A percentile compares a stretch with the other conserved stretches of the same genome.
phyloP scores from a whole-genome alignment of 352 stramenopile genomes.

The Phytophthora colocasiae region DNA sequence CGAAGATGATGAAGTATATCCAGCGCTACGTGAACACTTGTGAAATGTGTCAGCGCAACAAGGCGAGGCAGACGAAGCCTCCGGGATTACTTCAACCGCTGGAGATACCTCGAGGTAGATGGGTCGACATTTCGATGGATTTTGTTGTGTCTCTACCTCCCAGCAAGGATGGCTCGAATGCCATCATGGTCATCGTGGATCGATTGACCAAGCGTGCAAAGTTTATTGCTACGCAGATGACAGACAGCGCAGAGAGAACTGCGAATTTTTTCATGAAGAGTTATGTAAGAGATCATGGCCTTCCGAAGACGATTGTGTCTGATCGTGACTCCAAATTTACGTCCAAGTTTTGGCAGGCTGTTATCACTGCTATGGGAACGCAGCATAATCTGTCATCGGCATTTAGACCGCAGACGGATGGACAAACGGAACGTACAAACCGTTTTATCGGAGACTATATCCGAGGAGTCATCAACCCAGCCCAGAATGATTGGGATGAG shows the following conservation, averaged over 20 bases:
- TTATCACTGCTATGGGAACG: not conserved
- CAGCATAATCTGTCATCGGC: slow-evolving; percentile 5
- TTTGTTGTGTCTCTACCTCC: not conserved
- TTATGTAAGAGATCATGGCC: slow-evolving; percentile 11
- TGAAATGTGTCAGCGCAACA: slow-evolving; percentile 21
- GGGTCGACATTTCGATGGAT: slow-evolving; percentile 1
- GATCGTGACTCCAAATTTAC: slow-evolving; percentile 10
- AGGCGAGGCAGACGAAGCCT: not conserved
- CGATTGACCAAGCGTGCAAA: not conserved
- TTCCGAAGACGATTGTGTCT: slow-evolving; percentile 8
- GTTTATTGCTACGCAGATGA: not conserved
- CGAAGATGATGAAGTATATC: slow-evolving; percentile 21
- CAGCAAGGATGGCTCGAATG: not conserved
- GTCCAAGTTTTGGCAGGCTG: slow-evolving; percentile 7
- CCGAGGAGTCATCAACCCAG: slow-evolving; percentile 10
- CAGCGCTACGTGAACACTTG: slow-evolving; percentile 26
- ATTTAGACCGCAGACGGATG: slow-evolving; percentile 10
- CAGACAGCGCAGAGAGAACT: not conserved
- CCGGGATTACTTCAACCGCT: not conserved
- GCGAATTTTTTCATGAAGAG: not conserved
- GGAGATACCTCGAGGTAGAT: not conserved
- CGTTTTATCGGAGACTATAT: slow-evolving; percentile 15
- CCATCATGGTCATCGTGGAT: slow-evolving; percentile 16
- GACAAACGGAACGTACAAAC: slow-evolving; percentile 18
- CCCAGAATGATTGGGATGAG: slow-evolving; percentile 14